Base-by-base conservation (phyloP, 2,329 filamentous ascomycete genomes). In the Trichoderma sp. region DNA sequence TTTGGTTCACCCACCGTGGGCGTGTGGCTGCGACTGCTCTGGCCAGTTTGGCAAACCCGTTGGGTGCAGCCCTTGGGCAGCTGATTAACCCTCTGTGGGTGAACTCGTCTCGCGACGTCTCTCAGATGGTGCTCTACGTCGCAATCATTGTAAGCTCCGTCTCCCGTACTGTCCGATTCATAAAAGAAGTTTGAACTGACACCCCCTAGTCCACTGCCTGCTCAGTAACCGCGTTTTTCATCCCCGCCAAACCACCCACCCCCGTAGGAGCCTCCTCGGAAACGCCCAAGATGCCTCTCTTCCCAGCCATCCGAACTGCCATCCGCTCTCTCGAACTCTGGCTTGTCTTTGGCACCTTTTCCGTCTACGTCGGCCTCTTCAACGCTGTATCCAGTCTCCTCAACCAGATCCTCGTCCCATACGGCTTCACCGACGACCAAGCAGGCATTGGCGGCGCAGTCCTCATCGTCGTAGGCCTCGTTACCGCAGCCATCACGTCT, bases 371-470 rank as follows among this genome's bases (percentile, higher is more conserved):
- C 73, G 94, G 92, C 77, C 91, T 96, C 84, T 99, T 99, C 90
- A 98, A 98, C 86, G 92, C 92, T 75, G 85, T 95, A 75, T 97
- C 94, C 64, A 92, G 92, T 2, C 88, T 98, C 1, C 86, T 98
- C 11, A 97, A 95, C 83, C 95, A 98, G 79, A 93, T 98, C 79
- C 88, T 98, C 74, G 85, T 89, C 51, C 96, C 96, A 0, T 95
- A 98, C 82, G 92, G 90, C 77, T 97, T 94, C 86, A 88, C 84
- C 72, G 92, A 97, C 80, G 91, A 92, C 74, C 87, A 97, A 71
- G 93, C 95, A 26, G 96, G 96, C 39, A 95, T 98, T 77, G 94
- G 91, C 12, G 96, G 96, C 74, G 96, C 93, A 0, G 82, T 98
- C 9, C 87, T 98, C 39, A 98, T 98, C 79, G 86, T 97, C 61